Base-by-base conservation (phyloP, 169 alveolate genomes). In the Theileria sp. region DNA sequence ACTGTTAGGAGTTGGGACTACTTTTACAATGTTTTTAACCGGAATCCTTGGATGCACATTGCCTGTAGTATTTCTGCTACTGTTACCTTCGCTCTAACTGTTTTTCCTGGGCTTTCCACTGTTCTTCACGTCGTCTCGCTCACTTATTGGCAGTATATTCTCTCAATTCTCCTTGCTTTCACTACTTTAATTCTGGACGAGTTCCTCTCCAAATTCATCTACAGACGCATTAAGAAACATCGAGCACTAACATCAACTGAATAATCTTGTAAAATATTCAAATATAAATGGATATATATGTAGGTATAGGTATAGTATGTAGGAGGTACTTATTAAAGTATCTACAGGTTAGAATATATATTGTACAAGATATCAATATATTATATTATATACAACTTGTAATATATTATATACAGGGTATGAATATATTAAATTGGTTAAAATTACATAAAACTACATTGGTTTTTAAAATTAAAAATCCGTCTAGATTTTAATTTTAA, bases 1-100 rank as follows among this genome's bases (percentile, higher is more conserved):
- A 94, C 97, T n/a, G 97, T 94, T n/a, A 88, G 98, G 36, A 86
- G 95, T 36, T 95, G 98, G 98, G 92, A 91, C 62, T 93, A 92
- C 89, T 93, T 94, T 80, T 94, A 85, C 92, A 44, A 25, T 50
- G 97, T 93, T 17, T 92, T 95, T 88, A 94, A 94, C 87, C 88
- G 97, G 58, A 94, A 92, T 56, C 95, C 95, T 58, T 92, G 95
- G 96, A 92, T 95, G 95, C 98, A 95, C 78, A 56, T 95, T 32
- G 98, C 98, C 38, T 94, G 97, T 79, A 85, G 96, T 64, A 77
- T 92, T 34, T 94, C 97, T 7, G 97, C 96, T 13, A 91, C 95
- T 0, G 83, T 92, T 36, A 94, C 97, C 15, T 85, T 93, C 61
- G 78, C 92, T 51, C 73, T 93, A 21, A 94, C 97, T 9, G 79